Evolutionary conservation across 352 stramenopile species (phyloP), one percentile per base, ranked within the genome.

Genomic region (Pythium dissimile): DNA sequence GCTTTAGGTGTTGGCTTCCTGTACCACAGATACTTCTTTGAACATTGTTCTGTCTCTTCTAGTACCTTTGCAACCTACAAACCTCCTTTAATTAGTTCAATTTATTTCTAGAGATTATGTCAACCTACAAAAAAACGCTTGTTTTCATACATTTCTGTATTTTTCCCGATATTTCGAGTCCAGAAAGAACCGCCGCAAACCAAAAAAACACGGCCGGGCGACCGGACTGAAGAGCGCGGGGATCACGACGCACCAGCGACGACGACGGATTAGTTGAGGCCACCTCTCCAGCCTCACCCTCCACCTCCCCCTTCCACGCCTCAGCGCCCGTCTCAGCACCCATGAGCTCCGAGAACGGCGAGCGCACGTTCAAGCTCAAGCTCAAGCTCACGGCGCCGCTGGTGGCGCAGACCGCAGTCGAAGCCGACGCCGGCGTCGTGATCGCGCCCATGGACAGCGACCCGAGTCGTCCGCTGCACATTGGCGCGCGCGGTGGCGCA

Each of bases 401-500:
- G 1, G 55, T 66, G 24, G 30, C 38, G 39, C n/a, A 59, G 49
- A 38, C 62, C 57, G 35, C 62, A 62, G 47, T 62, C 35, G 45
- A 49, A 53, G 54, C 57, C 42, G n/a, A 64, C 24, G 47, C 5
- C 24, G 18, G 28, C 38, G 38, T 64, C 24, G 20, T 50, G 23
- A 37, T 54, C 39, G 43, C 31, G 51, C 78, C 51, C 49, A 59
- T 68, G 54, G 54, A 63, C 23, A 39, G 39, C 21, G 47, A 61
- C 51, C 26, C 30, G 1, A 26, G 67, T 21, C 73, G 80, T 62
- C 73, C 78, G 55, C 63, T 86, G 47, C 71, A 86, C 30, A 85
- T 94, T 20, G 85, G 85, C 26, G 82, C 80, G 8, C 76, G 73
- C 26, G 85, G 85, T 30, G 85, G 80, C 46, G 75, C 69, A n/a